Base-by-base conservation (phyloP, 2,329 filamentous ascomycete genomes). In the Drechslera avenae region DNA sequence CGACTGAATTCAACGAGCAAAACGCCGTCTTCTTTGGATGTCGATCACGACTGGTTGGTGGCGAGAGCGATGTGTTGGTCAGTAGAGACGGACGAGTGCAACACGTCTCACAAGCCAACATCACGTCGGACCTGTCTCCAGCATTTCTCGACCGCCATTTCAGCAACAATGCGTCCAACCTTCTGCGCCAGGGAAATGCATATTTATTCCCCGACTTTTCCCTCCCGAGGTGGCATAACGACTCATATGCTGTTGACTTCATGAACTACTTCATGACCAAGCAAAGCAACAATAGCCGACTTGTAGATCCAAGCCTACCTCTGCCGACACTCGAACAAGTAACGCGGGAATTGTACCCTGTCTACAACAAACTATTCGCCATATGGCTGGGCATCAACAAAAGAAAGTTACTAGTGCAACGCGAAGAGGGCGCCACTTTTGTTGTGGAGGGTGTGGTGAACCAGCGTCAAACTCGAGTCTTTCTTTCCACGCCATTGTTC, bases 401-500 rank as follows among this genome's bases (percentile, higher is more conserved):
- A 0, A 53, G 75, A 0, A 59, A 50, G 0, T 14, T 83, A 0
- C 75, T 84, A 12, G 57, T 72, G 0, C 42, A 54, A 0, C 32
- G 44, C 0, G 28, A 33, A 1, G 43, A 36, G 7, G 23, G 5
- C 12, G 41, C 6, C 6, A 54, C 0, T 14, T 16, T 0, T 13
- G 16, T 49, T 0, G 21, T 70, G 0, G 4, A 53, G 0, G 74
- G 2, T 41, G 57, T 0, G 44, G 64, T 0, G 60, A 55, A 0
- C 46, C 50, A 0, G 73, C 21, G 21, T 23, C 21, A 80, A 16
- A 75, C 68, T 0, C 73, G 79, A 0, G 75, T 86, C 0, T 82
- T 85, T 39, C 64, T 85, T 26, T 78, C 79, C 0, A 56, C 57
- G 0, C 50, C 74, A 0, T 79, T 83, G 16, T 80, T 83, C 37